Conservation (phyloP, 345 rosid species). For the Lumnitzera racemosa region DNA sequence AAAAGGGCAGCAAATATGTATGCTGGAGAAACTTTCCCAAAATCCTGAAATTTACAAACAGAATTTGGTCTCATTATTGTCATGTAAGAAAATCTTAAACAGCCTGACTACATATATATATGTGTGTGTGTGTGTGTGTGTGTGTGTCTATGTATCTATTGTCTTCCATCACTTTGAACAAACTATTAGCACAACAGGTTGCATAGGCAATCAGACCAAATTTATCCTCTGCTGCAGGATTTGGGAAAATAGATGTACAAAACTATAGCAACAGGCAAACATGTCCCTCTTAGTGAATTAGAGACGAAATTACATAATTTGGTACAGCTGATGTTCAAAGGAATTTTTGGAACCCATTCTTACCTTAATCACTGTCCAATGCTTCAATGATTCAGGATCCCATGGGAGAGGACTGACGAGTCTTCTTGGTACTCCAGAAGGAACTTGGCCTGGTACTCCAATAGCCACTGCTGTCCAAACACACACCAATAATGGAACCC, state of each 20-base stretch:
- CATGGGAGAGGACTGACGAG: slow-evolving; percentile 24
- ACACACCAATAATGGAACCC: slow-evolving; percentile 27
- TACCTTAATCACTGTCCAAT: slow-evolving; percentile 37
- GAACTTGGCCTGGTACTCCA: slow-evolving; percentile 16
- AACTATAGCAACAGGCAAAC: background rate
- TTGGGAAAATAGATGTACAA: background rate
- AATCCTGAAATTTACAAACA: slow-evolving; percentile 12
- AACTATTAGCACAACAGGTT: background rate
- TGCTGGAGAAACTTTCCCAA: slow-evolving; percentile 14
- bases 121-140: too few species aligned
- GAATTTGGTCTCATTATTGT: background rate
- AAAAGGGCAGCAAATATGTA: slow-evolving; percentile 14
- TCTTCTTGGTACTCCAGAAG: slow-evolving; percentile 27
- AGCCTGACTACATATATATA: background rate
- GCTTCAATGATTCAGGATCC: slow-evolving; percentile 24
- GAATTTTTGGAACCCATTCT: background rate
- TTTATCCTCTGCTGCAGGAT: too few species aligned
- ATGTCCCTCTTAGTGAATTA: background rate
- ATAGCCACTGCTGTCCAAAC: slow-evolving; percentile 26
- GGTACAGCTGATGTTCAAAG: slow-evolving; percentile 1
- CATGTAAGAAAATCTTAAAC: background rate
- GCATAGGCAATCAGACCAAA: too few species aligned
- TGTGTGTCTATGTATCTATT: too few species aligned
- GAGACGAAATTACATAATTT: background rate
- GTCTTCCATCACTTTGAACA: background rate